Evolutionary conservation across 2,329 filamentous ascomycete genomes (phyloP).

Genomic region (Ustulina deusta): DNA sequence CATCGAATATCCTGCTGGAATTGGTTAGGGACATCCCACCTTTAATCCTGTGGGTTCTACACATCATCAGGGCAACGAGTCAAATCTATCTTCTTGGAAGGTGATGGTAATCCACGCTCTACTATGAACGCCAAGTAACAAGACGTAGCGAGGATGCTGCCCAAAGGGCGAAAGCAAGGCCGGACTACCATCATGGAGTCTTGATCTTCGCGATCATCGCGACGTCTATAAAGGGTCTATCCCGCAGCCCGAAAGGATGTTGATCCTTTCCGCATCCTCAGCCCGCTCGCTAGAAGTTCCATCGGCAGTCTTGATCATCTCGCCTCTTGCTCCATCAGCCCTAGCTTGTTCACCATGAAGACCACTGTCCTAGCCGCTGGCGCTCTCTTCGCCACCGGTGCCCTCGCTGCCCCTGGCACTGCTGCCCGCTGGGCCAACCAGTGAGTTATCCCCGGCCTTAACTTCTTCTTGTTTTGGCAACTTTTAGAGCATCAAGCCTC

Average conservation of each 20-base stretch:
- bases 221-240: constrained; percentile 36
- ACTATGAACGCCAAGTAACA: neutral
- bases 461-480: neutral
- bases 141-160: neutral
- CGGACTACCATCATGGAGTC: neutral
- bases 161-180: neutral
- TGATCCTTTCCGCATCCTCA: constrained; percentile 30
- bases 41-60: constrained; percentile 14
- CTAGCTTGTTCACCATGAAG: constrained; percentile 60
- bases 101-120: constrained; percentile 17
- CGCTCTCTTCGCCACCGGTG: constrained; percentile 56
- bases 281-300: constrained; percentile 13
- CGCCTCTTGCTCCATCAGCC: constrained; percentile 20
- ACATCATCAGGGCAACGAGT: constrained; percentile 12
- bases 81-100: constrained; percentile 38
- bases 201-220: constrained; percentile 13
- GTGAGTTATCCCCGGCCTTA: constrained; percentile 1
- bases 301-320: constrained; percentile 24
- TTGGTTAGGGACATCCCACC: constrained; percentile 28
- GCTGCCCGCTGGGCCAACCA: constrained; percentile 54
- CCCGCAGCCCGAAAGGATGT: constrained; percentile 8
- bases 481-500: neutral
- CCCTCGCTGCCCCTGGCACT: constrained; percentile 60
- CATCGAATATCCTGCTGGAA: constrained; percentile 30
- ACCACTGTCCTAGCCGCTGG: constrained; percentile 55